A percentile compares a stretch with the other conserved stretches of the same genome.
These are phyloP conservation scores for Phialophora verrucosa DNA, from an alignment of 2,329 filamentous ascomycete genomes.

Conservation along the genomic window DNA sequence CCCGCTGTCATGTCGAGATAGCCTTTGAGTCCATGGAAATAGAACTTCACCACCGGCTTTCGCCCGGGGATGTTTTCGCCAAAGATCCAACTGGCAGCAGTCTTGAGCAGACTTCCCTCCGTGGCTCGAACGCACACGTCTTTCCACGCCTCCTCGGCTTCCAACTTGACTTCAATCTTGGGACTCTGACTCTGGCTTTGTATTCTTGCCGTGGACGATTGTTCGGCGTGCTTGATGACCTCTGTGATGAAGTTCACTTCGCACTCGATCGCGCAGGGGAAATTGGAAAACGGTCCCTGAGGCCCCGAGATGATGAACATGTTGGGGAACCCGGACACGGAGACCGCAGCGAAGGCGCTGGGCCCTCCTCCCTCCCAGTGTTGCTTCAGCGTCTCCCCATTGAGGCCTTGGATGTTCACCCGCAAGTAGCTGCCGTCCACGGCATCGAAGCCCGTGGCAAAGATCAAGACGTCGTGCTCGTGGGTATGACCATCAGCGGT, in stretches of 20 bases:
- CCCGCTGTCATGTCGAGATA: neutral
- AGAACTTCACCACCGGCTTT: slow-evolving; percentile 24
- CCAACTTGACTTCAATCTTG: slow-evolving; percentile 46
- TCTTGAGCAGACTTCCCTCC: slow-evolving; percentile 53
- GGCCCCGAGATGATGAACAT: slow-evolving; percentile 60
- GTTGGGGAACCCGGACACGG: slow-evolving; percentile 52
- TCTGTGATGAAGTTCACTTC: slow-evolving; percentile 47
- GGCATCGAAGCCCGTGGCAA: slow-evolving; percentile 53
- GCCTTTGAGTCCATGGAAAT: slow-evolving; percentile 14
- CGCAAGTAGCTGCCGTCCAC: slow-evolving; percentile 49
- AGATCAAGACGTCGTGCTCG: slow-evolving; percentile 49
- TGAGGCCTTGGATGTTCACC: slow-evolving; percentile 47
- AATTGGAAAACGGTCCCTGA: slow-evolving; percentile 62
- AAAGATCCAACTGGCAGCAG: slow-evolving; percentile 56
- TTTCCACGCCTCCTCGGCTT: slow-evolving; percentile 58
- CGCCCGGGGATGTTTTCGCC: slow-evolving; percentile 63
- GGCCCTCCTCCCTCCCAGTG: slow-evolving; percentile 45
- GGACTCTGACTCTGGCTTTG: slow-evolving; percentile 51
- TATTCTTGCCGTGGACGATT: slow-evolving; percentile 51
- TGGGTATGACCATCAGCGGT: slow-evolving; percentile 47
- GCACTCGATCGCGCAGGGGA: slow-evolving; percentile 58
- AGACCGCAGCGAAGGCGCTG: slow-evolving; percentile 49
- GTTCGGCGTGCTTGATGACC: slow-evolving; percentile 18
- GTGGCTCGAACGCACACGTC: slow-evolving; percentile 45
- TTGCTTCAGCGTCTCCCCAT: slow-evolving; percentile 45